Percentiles rank a stretch among this genome's conserved stretches.
These are phyloP conservation scores for Filobasidium wieringae DNA, from an alignment of 768 basidiomycete genomes.

Conservation along the genomic window DNA sequence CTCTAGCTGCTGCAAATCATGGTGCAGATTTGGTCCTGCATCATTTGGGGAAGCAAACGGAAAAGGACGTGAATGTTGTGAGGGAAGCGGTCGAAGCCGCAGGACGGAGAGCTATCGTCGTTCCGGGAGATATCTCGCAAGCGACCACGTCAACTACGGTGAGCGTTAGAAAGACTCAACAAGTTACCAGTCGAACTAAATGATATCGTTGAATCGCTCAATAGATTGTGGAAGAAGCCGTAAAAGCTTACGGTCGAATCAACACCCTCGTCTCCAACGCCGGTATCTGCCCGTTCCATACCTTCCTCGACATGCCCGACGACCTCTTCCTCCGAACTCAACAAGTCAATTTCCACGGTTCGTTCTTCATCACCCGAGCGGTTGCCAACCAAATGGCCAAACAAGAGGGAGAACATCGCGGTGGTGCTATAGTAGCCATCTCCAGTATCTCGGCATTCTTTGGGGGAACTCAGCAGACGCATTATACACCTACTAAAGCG, in stretches of 20 bases:
- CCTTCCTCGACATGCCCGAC: slow-evolving; percentile 59
- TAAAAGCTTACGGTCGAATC: slow-evolving; percentile 54
- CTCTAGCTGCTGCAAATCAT: slow-evolving; percentile 46
- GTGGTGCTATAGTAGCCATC: slow-evolving; percentile 62
- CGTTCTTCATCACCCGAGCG: slow-evolving; percentile 52
- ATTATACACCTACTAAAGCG: slow-evolving; percentile 71
- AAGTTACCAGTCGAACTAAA: too few species aligned
- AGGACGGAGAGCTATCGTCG: slow-evolving; percentile 43
- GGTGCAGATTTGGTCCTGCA: slow-evolving; percentile 60
- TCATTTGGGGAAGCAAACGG: slow-evolving; percentile 53
- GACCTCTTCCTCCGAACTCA: slow-evolving; percentile 55
- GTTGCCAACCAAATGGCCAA: slow-evolving; percentile 62
- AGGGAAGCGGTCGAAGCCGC: slow-evolving; percentile 44
- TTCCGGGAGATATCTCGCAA: slow-evolving; percentile 58
- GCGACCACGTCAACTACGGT: slow-evolving; percentile 51
- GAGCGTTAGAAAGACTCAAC: slow-evolving; percentile 20
- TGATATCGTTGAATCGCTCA: too few species aligned
- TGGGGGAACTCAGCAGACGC: slow-evolving; percentile 63
- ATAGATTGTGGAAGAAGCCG: slow-evolving; percentile 54
- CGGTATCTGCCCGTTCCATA: slow-evolving; percentile 65
- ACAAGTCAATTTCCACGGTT: slow-evolving; percentile 62
- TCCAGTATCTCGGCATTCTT: slow-evolving; percentile 70
- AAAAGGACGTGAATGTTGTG: slow-evolving; percentile 42
- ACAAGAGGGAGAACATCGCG: slow-evolving; percentile 44
- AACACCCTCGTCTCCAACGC: slow-evolving; percentile 51